These are phyloP conservation scores for Colletotrichum endophyticum DNA, from an alignment of 2,329 filamentous ascomycete genomes.

Conservation along the genomic window DNA sequence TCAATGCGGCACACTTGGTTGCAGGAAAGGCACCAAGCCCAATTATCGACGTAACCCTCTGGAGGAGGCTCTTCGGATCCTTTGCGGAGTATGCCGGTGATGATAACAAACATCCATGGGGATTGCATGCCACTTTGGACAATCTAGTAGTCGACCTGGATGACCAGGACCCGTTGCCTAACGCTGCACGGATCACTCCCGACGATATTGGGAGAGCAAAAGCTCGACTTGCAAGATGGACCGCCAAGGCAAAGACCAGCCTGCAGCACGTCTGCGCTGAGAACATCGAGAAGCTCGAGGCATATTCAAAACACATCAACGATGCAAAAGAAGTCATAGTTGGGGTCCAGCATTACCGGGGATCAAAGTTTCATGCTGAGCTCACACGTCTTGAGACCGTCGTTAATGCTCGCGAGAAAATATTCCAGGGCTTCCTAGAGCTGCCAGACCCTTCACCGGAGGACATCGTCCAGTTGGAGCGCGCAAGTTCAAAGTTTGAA, in stretches of 20 bases:
- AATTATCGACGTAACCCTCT: background rate
- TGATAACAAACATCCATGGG: background rate
- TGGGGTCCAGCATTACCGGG: background rate
- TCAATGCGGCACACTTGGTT: background rate
- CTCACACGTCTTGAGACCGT: background rate
- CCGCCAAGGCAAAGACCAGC: background rate
- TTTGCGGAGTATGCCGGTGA: background rate
- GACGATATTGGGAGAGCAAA: background rate
- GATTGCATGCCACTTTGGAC: background rate
- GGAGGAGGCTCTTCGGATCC: background rate
- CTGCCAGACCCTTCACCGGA: background rate
- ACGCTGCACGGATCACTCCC: background rate
- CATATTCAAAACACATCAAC: background rate
- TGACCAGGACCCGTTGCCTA: background rate
- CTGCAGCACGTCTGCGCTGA: background rate
- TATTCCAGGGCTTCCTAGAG: background rate
- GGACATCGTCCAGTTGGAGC: background rate
- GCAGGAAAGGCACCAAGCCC: background rate
- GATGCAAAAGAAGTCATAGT: background rate
- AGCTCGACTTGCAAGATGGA: background rate
- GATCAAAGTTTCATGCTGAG: background rate
- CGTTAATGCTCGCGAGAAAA: background rate
- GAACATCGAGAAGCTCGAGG: background rate
- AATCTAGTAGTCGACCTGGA: background rate
- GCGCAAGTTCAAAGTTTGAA: background rate